Evolutionary conservation across 1,284 basidiomycete species (phyloP), one percentile per base, ranked within the genome.

Genomic region (Quambalaria eucalypti): DNA sequence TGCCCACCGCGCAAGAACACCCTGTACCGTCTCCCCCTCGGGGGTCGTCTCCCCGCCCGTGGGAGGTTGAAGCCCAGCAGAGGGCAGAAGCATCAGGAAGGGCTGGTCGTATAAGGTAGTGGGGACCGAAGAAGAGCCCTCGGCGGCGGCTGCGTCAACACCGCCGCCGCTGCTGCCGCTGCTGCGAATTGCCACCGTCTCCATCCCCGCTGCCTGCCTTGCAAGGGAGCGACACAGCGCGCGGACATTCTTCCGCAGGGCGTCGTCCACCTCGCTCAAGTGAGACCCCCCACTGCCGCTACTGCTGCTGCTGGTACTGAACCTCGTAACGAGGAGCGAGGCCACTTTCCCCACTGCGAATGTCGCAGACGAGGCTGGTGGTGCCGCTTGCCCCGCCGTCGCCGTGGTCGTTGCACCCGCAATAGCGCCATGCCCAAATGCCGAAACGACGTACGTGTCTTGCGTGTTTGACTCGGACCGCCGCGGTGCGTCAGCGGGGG

Each of bases 401-500:
- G 47, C 59, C 51, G 61, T 65, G 1, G 72, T 26, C 4, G 16
- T 26, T 2, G 42, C 25, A 26, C 42, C 59, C n/a, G n/a, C n/a
- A n/a, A n/a, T n/a, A n/a, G n/a, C n/a, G 8, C 85, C 88, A 69
- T 96, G 92, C 1, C 85, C 80, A 77, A 91, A 95, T 0, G 86
- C 84, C 2, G 84, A 85, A 8, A 88, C 80, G 30, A 88, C 68
- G 16, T 79, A 51, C 10, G 56, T 57, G 4, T 40, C 49, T 0
- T 47, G 49, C 2, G 48, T 54, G 12, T 50, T 54, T 1, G 51
- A 38, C 1, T 16, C n/a, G 8, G 62, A 65, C n/a, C 65, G 50
- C 3, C 64, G 49, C 2, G 59, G 56, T 5, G 64, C 64, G 21
- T 56, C 52, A 0, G 66, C 28, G 1, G 61, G 26, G 30, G 78